Evolutionary conservation across 1,284 basidiomycete species (phyloP).

Genomic region (Moesziomyces antarcticus): DNA sequence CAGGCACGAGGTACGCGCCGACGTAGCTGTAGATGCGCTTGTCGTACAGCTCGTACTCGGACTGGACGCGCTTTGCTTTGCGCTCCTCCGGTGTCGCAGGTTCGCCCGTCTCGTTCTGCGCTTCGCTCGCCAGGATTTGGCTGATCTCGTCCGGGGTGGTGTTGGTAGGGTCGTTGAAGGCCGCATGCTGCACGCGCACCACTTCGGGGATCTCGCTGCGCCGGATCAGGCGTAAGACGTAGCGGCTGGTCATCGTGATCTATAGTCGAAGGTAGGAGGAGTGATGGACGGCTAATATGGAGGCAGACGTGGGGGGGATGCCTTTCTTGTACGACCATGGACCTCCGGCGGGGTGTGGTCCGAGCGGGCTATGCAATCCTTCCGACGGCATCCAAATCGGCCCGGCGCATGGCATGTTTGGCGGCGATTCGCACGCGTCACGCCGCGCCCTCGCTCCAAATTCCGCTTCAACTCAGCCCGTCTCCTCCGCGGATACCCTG

Average conservation of each 20-base stretch:
- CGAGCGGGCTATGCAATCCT: too few relatives aligned
- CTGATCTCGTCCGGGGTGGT: constrained; percentile 6
- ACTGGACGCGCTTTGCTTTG: not conserved
- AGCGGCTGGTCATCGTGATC: not conserved
- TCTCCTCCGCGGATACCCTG: too few relatives aligned
- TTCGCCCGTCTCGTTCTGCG: not conserved
- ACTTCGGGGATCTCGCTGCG: not conserved
- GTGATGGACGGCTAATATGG: too few relatives aligned
- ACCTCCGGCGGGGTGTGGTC: too few relatives aligned
- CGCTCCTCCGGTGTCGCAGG: not conserved
- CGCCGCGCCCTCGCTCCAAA: too few relatives aligned
- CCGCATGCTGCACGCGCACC: constrained; percentile 7
- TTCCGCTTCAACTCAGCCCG: too few relatives aligned
- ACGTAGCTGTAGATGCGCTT: not conserved
- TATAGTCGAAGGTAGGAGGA: too few relatives aligned
- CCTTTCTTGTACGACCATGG: too few relatives aligned
- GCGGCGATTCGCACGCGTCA: too few relatives aligned
- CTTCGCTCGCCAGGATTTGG: constrained; percentile 1
- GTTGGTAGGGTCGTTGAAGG: constrained; percentile 14
- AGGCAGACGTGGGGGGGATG: too few relatives aligned
- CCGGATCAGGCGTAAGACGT: constrained; percentile 5
- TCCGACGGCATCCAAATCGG: too few relatives aligned
- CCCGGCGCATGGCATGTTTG: too few relatives aligned
- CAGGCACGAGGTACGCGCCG: constrained; percentile 3
- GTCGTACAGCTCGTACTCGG: not conserved